phyloP scores from a whole-genome alignment of 1,139 yeast species.

The Geotrichum histeridarum region DNA sequence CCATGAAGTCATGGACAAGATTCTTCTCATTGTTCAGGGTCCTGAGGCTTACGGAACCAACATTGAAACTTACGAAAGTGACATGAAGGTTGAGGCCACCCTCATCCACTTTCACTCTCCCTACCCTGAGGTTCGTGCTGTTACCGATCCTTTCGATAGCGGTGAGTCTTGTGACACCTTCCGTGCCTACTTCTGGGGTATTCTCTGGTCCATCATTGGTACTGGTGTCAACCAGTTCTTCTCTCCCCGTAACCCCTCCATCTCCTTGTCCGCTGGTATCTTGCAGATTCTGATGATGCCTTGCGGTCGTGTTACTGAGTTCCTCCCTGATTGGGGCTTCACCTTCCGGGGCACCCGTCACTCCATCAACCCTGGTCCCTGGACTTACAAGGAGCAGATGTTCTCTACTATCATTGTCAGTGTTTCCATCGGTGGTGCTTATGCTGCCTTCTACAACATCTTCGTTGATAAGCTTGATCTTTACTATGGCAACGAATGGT shows the following conservation, averaged over 20 bases:
- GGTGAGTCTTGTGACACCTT: conserved; percentile 44
- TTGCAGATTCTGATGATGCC: conserved; percentile 54
- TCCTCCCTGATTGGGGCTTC: conserved; percentile 48
- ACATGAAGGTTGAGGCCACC: conserved; percentile 43
- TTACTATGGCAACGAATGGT: conserved; percentile 40
- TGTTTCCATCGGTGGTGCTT: conserved; percentile 27
- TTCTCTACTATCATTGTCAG: conserved; percentile 41
- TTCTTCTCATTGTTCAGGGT: conserved; percentile 30
- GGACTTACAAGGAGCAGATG: conserved; percentile 68
- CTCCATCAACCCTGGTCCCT: conserved; percentile 55
- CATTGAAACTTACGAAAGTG: conserved; percentile 27
- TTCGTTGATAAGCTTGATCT: conserved; percentile 38
- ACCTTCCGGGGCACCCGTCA: conserved; percentile 38
- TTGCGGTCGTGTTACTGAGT: conserved; percentile 42
- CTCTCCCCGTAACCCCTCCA: conserved; percentile 49
- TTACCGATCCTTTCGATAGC: conserved; percentile 45
- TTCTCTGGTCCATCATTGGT: conserved; percentile 53
- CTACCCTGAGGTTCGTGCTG: conserved; percentile 49
- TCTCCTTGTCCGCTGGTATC: conserved; percentile 44
- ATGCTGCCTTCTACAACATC: conserved; percentile 41
- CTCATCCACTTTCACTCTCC: conserved; percentile 45
- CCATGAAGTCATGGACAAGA: conserved; percentile 35
- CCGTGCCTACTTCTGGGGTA: conserved; percentile 51
- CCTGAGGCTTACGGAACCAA: conserved; percentile 22
- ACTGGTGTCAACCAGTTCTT: conserved; percentile 56